Conservation (phyloP, 2,329 filamentous ascomycete genomes). For the Tolypocladium cylindrosporum region DNA sequence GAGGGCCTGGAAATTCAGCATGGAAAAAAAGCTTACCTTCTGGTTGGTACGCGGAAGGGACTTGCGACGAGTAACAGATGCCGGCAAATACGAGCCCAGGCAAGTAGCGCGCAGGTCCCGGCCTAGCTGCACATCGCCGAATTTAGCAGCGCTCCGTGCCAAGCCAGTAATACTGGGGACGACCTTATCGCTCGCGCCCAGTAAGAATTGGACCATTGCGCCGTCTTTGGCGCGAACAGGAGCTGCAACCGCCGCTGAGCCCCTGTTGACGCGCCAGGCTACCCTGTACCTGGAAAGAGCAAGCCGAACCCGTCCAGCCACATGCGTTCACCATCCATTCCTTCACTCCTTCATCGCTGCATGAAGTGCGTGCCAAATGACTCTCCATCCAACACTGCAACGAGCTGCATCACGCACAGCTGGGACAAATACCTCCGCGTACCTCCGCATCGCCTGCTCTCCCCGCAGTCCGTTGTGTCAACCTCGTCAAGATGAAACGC, state of each 20-base stretch:
- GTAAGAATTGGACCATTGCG: neutral
- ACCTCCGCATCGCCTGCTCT: neutral
- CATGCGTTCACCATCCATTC: no score
- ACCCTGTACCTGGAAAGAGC: neutral
- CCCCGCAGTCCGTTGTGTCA: neutral
- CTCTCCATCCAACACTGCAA: neutral
- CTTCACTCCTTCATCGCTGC: no score
- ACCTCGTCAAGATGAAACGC: no score
- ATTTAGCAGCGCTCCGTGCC: neutral
- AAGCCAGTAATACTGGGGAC: neutral
- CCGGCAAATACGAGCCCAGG: neutral
- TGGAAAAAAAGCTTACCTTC: conserved; percentile 5
- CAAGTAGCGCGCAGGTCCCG: neutral
- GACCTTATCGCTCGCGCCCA: neutral
- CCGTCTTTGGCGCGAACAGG: neutral
- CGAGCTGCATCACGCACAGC: neutral
- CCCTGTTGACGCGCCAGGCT: neutral
- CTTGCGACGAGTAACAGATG: neutral
- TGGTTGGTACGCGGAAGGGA: neutral
- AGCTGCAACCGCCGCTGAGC: neutral
- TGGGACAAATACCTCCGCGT: neutral
- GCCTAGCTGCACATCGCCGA: neutral
- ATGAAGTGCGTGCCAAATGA: neutral
- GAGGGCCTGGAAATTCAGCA: neutral
- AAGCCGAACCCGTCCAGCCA: neutral